Evolutionary conservation across 2,329 filamentous ascomycete genomes (phyloP).

Genomic region (Aspergillus jensenii): DNA sequence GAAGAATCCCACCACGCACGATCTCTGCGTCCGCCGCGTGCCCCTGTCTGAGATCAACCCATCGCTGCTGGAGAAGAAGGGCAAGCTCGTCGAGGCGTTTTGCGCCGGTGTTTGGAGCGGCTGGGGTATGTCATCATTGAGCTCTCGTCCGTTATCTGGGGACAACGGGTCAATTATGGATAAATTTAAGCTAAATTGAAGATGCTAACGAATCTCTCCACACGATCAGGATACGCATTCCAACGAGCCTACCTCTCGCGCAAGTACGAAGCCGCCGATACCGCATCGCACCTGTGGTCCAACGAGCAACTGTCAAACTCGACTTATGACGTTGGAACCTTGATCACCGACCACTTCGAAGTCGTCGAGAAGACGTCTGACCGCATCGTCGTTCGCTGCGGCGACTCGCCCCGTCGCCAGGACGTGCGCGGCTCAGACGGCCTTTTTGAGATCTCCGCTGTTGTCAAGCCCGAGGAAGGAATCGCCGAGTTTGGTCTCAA

Average conservation of each 20-base stretch:
- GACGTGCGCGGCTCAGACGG: conserved; percentile 62
- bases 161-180: neutral
- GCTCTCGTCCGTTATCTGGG: neutral
- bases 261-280: conserved; percentile 59
- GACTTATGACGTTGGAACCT: conserved; percentile 62
- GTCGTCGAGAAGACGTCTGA: conserved; percentile 64
- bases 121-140: conserved; percentile 51
- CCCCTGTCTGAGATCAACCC: conserved; percentile 65
- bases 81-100: conserved; percentile 63
- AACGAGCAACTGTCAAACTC: conserved; percentile 54
- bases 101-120: conserved; percentile 68
- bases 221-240: conserved; percentile 41
- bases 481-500: conserved; percentile 66
- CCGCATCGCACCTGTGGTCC: conserved; percentile 65
- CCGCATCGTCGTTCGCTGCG: conserved; percentile 64
- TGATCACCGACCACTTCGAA: conserved; percentile 71
- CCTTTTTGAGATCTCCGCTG: conserved; percentile 64
- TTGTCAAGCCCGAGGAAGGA: conserved; percentile 57
- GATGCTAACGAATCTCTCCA: neutral
- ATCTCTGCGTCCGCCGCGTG: conserved; percentile 63
- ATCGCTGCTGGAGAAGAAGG: conserved; percentile 62
- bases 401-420: conserved; percentile 61
- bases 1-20: conserved; percentile 62
- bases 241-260: conserved; percentile 60
- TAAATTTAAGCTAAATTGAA: neutral